These are phyloP conservation scores for Jaltomata sinuosa DNA, from an alignment of 257 asterid species.

Conservation along the genomic window DNA sequence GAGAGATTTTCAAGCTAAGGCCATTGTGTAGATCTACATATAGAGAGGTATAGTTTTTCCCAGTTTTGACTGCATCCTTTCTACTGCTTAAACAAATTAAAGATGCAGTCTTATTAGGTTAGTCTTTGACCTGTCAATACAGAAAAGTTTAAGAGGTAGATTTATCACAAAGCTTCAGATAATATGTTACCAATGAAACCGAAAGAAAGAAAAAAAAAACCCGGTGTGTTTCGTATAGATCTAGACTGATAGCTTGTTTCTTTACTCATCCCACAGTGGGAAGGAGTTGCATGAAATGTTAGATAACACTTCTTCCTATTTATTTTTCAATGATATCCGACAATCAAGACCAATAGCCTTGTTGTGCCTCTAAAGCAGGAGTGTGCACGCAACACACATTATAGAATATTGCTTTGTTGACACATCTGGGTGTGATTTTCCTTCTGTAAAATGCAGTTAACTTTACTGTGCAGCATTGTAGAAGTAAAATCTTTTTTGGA, in stretches of 20 bases:
- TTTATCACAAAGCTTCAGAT: background rate
- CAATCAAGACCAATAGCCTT: background rate
- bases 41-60: background rate
- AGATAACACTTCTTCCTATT: background rate
- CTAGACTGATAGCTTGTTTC: background rate
- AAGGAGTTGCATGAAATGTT: no score
- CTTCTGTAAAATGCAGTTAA: background rate
- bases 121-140: background rate
- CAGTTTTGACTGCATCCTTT: background rate
- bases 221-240: background rate
- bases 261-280: background rate
- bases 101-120: background rate
- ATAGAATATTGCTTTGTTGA: background rate
- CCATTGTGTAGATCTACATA: background rate
- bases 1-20: conserved; percentile 30
- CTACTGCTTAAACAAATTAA: background rate
- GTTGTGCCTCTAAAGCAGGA: background rate
- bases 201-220: background rate
- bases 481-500: background rate
- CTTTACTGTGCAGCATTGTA: background rate
- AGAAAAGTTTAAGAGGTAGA: background rate
- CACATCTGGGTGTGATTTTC: background rate
- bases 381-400: no score
- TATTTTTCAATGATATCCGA: no score
- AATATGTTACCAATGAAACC: background rate